Evolutionary conservation across 495 filamentous ascomycete species (phyloP), one percentile per base, ranked within the genome.

Genomic region (Bacidia gigantensis): DNA sequence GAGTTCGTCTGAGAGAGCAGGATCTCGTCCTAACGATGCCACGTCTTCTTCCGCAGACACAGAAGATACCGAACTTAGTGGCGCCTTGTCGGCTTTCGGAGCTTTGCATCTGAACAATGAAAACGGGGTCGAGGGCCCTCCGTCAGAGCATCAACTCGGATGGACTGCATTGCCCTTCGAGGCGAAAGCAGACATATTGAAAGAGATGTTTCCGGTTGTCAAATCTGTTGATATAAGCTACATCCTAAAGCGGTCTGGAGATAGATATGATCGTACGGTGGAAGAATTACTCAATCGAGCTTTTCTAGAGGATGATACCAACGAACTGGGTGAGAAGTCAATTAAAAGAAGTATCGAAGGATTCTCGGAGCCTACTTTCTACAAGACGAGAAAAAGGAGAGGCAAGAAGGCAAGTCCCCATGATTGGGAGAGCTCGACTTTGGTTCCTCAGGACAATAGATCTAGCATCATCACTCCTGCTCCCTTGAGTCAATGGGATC

Each of bases 251-350:
- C 83, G 85, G 55, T 75, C 68, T 43, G 67, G 75, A 39, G 74
- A 78, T 2, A 74, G 86, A 60, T 70, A 81, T 18, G 72, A 73
- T n/a, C 72, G 72, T 18, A 77, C 88, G 1, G 81, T 93, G 56
- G 88, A 98, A 62, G 81, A 87, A 45, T 70, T 98, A 2, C 72
- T 95, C 11, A 92, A 82, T 51, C 71, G 82, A 3, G 73, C 80
- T 10, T 86, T 78, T 61, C 78, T 95, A 14, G 76, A 84, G 39
- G 73, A 86, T 29, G 58, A 64, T n/a, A 55, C 50, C 14, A 60
- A 63, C 18, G 65, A 68, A 5, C 66, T 62, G 0, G 69, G 69
- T 1, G 69, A 73, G 21, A 58, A 65, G 0, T 60, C 56, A 3
- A 62, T 78, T 11, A 75, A 76, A 1, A 87, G 83, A 61, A 86